Conservation (phyloP, 305 asterid genomes). For the Fraxinus baroniana region DNA sequence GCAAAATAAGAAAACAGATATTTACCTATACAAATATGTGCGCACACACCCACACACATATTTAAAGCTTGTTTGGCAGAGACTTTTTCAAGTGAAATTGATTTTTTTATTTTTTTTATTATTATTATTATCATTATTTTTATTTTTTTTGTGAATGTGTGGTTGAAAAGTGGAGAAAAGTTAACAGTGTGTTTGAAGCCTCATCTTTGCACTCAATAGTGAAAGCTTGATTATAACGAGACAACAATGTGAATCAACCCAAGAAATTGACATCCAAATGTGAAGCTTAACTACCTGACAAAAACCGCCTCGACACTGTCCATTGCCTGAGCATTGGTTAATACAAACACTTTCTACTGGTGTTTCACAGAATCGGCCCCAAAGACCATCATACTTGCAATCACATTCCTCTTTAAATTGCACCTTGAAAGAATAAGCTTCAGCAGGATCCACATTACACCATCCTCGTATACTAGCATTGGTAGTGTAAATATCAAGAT, state of each 20-base stretch:
- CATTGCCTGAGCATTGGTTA: constrained; percentile 84
- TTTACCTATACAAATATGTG: not conserved
- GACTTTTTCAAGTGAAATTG: not conserved
- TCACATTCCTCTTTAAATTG: constrained; percentile 80
- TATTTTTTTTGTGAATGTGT: not conserved
- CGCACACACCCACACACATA: not conserved
- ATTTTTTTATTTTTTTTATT: not conserved
- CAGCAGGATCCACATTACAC: constrained; percentile 91
- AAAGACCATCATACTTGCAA: constrained; percentile 93
- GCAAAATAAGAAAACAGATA: not conserved
- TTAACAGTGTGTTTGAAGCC: not conserved
- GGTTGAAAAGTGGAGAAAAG: not conserved
- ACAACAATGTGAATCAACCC: not conserved
- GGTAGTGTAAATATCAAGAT: constrained; percentile 62
- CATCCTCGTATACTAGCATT: constrained; percentile 69
- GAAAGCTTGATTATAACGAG: not conserved
- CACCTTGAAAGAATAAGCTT: constrained; percentile 61
- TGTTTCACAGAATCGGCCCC: constrained; percentile 82
- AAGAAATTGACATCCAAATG: not conserved
- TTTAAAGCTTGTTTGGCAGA: not conserved
- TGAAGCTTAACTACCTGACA: constrained; percentile 65
- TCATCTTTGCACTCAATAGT: not conserved
- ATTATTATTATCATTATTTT: too few species aligned
- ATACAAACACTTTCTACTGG: constrained; percentile 72
- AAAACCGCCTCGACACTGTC: constrained; percentile 89